Conservation (phyloP, 2,329 filamentous ascomycete species). For the Colletotrichum destructivum region DNA sequence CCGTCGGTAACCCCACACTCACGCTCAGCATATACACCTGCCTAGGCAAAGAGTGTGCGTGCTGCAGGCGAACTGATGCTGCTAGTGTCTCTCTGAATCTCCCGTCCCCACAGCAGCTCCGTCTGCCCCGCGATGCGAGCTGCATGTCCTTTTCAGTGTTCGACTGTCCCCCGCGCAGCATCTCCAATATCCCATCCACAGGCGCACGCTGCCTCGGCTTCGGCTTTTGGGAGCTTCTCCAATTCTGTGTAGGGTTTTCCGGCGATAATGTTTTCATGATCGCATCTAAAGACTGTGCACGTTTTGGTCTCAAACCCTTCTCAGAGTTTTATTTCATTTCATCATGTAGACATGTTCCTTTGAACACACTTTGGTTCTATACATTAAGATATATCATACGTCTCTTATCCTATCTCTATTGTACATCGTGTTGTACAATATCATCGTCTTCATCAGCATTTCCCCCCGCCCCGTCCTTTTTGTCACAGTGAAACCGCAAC, state of each 20-base stretch:
- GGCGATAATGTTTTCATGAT: neutral
- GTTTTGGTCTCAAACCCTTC: neutral
- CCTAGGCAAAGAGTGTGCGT: neutral
- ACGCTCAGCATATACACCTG: too few relatives aligned
- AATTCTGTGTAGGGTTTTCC: constrained; percentile 22
- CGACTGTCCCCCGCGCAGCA: neutral
- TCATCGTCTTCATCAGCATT: too few relatives aligned
- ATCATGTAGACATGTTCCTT: constrained; percentile 2
- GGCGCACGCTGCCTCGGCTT: constrained; percentile 39
- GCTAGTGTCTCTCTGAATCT: constrained; percentile 5
- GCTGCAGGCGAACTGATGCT: constrained; percentile 2
- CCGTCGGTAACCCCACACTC: constrained; percentile 33
- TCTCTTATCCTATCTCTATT: neutral
- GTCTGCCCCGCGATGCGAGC: constrained; percentile 14
- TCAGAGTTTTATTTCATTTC: neutral
- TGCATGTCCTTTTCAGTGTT: constrained; percentile 15
- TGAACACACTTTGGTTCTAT: neutral
- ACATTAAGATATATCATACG: neutral
- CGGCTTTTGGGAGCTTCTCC: constrained; percentile 38
- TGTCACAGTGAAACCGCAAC: constrained; percentile 12
- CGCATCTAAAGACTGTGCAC: neutral
- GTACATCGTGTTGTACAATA: neutral
- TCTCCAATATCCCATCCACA: constrained; percentile 9
- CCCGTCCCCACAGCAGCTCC: constrained; percentile 19
- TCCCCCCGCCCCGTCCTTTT: too few relatives aligned